These are phyloP conservation scores for Pichia rugopelliculosa DNA, from an alignment of 805 yeast species.

Conservation along the genomic window DNA sequence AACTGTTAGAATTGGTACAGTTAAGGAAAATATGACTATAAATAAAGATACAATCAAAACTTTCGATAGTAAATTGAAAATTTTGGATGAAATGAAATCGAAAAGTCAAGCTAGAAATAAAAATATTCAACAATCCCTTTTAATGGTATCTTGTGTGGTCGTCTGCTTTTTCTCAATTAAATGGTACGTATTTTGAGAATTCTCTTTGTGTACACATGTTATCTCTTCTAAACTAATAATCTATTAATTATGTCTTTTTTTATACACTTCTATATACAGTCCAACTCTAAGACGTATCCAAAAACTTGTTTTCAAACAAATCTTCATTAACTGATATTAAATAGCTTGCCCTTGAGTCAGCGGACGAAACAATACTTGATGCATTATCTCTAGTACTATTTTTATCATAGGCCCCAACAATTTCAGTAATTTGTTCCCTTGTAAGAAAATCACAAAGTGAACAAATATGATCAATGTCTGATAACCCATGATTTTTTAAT, in stretches of 20 bases:
- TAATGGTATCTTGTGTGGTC: background rate
- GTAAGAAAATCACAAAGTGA: constrained; percentile 4
- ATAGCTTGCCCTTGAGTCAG: background rate
- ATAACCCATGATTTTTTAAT: constrained; percentile 9
- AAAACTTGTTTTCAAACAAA: background rate
- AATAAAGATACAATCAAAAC: constrained; percentile 19
- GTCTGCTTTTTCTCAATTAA: background rate
- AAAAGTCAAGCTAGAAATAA: constrained; percentile 10
- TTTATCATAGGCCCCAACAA: constrained; percentile 7
- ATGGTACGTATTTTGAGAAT: background rate
- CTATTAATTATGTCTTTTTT: background rate
- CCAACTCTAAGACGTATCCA: background rate
- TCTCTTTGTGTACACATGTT: background rate
- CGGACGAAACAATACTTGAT: background rate
- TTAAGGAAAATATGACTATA: constrained; percentile 14
- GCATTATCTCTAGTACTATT: background rate
- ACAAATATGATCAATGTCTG: constrained; percentile 5
- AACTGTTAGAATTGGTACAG: constrained; percentile 21
- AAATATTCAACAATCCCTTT: constrained; percentile 4
- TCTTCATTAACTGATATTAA: background rate
- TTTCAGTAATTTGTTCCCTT: constrained; percentile 7
- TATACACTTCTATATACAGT: background rate
- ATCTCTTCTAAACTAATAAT: background rate
- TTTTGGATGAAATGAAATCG: constrained; percentile 16
- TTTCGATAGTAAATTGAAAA: constrained; percentile 16